These are phyloP conservation scores for Pholiota molesta DNA, from an alignment of 768 basidiomycete species.

Conservation along the genomic window DNA sequence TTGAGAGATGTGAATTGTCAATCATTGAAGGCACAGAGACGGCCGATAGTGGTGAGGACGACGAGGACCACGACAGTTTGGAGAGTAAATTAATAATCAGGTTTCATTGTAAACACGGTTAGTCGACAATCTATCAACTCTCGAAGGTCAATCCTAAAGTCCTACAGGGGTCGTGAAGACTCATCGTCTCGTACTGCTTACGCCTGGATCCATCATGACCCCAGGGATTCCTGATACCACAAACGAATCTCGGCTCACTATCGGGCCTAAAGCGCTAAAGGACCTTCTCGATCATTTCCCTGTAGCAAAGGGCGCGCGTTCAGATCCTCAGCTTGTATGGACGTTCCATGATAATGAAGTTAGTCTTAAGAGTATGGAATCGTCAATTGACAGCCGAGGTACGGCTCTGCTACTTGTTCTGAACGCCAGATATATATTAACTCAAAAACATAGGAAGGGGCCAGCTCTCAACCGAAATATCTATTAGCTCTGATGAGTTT, in stretches of 20 bases:
- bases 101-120: constrained; percentile 85
- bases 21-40: constrained; percentile 53
- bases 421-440: not conserved
- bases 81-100: constrained; percentile 76
- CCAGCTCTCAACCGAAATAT: constrained; percentile 75
- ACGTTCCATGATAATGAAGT: constrained; percentile 73
- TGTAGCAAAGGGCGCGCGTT: constrained; percentile 57
- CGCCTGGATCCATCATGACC: constrained; percentile 59
- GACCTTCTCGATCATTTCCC: constrained; percentile 87
- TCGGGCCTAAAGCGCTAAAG: constrained; percentile 73
- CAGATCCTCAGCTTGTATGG: constrained; percentile 83
- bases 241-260: constrained; percentile 65
- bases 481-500: constrained; percentile 79
- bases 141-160: not conserved
- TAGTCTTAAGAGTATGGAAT: constrained; percentile 67
- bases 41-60: constrained; percentile 31
- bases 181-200: constrained; percentile 67
- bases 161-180: constrained; percentile 77
- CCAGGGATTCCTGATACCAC: constrained; percentile 64
- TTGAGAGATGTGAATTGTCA: constrained; percentile 76
- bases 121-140: constrained; percentile 11
- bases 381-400: constrained; percentile 70
- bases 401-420: not conserved
- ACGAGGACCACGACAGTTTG: constrained; percentile 52
- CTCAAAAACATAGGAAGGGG: constrained; percentile 44